phyloP scores from a whole-genome alignment of 306 rosid genomes.

The Lupinus albus region DNA sequence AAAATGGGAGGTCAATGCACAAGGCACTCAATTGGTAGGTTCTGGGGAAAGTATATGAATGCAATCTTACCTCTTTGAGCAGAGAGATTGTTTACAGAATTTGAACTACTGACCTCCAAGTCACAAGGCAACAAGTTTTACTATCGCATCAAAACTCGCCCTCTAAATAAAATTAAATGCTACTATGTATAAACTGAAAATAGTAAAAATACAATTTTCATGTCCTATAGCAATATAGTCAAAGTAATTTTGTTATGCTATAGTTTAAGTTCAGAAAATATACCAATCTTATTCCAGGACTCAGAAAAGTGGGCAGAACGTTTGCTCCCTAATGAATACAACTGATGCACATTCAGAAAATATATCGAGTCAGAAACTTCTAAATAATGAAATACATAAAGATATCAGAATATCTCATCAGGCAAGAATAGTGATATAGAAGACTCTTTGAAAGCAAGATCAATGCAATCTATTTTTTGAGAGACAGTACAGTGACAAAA shows the following conservation, averaged over 20 bases:
- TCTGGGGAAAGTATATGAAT: too few relatives aligned
- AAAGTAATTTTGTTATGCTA: neutral
- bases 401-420: neutral
- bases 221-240: conserved; percentile 9
- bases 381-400: neutral
- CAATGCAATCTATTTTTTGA: conserved; percentile 31
- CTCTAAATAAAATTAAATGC: conserved; percentile 5
- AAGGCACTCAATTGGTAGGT: too few relatives aligned
- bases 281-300: conserved; percentile 79
- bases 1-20: neutral
- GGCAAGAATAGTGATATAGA: conserved; percentile 8
- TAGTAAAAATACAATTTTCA: neutral
- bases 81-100: too few relatives aligned
- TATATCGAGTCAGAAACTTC: conserved; percentile 28
- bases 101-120: too few relatives aligned
- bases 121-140: too few relatives aligned
- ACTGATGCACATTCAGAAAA: conserved; percentile 49
- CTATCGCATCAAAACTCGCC: too few relatives aligned
- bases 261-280: conserved; percentile 35
- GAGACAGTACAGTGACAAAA: conserved; percentile 1
- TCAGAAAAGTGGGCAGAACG: conserved; percentile 65
- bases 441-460: conserved; percentile 4
- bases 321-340: conserved; percentile 80
- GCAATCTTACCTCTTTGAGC: too few relatives aligned
- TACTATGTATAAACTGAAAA: neutral